phyloP scores from a whole-genome alignment of 352 stramenopile genomes.

The Phytophthora agathidicida region DNA sequence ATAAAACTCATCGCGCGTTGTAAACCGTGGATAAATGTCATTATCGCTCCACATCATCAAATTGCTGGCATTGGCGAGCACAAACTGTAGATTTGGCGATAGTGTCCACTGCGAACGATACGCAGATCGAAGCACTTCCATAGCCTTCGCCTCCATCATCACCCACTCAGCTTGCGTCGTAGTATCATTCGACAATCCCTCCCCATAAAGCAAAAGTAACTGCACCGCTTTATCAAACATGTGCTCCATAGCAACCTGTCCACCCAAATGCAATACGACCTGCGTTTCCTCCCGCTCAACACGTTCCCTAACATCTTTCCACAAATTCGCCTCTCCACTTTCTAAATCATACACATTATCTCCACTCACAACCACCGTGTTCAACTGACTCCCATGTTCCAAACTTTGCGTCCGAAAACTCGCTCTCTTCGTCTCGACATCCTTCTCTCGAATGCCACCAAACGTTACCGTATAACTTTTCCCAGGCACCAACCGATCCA shows the following conservation, averaged over 20 bases:
- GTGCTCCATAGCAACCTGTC: constrained; percentile 66
- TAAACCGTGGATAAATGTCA: constrained; percentile 77
- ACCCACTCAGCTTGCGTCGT: constrained; percentile 35
- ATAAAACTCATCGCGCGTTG: constrained; percentile 51
- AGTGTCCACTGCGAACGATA: constrained; percentile 80
- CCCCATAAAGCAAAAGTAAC: constrained; percentile 60
- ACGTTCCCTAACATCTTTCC: constrained; percentile 44
- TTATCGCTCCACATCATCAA: constrained; percentile 85
- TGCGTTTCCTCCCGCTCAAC: constrained; percentile 41
- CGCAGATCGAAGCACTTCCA: constrained; percentile 60
- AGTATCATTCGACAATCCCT: constrained; percentile 21
- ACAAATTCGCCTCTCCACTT: constrained; percentile 52
- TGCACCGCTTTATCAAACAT: constrained; percentile 75
- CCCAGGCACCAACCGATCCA: constrained; percentile 55
- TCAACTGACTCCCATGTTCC: constrained; percentile 30
- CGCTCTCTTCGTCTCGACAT: constrained; percentile 36
- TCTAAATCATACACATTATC: constrained; percentile 55
- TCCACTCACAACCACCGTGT: constrained; percentile 50
- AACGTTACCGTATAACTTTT: constrained; percentile 66
- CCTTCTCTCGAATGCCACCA: constrained; percentile 50
- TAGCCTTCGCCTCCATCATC: constrained; percentile 50
- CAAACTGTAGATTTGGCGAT: constrained; percentile 41
- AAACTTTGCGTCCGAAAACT: constrained; percentile 59
- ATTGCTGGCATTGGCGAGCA: constrained; percentile 74
- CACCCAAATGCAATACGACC: constrained; percentile 69